Evolutionary conservation across 495 filamentous ascomycete genomes (phyloP).

Genomic region (Aspergillus biplanus): DNA sequence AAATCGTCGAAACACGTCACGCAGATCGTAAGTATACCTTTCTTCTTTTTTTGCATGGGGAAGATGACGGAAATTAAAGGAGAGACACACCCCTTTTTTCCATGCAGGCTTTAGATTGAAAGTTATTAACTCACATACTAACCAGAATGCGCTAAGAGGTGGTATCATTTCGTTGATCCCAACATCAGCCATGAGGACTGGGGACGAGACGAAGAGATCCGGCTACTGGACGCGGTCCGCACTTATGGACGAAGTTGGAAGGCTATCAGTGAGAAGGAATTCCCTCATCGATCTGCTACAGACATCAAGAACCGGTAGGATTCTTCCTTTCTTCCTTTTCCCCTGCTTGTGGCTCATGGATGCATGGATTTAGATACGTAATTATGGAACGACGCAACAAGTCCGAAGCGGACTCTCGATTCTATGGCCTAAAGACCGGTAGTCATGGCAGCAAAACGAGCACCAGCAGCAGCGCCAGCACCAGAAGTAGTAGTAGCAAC

Average conservation of each 20-base stretch:
- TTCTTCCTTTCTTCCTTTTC: not conserved
- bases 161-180: slow-evolving; percentile 29
- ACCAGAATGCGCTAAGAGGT: slow-evolving; percentile 33
- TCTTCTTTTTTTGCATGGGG: too few species aligned
- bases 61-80: not conserved
- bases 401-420: not conserved
- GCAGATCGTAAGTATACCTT: slow-evolving; percentile 25
- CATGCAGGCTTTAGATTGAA: not conserved
- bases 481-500: not conserved
- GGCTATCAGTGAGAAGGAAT: slow-evolving; percentile 19
- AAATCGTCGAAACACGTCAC: slow-evolving; percentile 29
- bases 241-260: slow-evolving; percentile 23
- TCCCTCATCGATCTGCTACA: slow-evolving; percentile 24
- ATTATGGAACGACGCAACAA: not conserved
- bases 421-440: not conserved
- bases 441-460: not conserved
- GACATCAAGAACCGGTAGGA: slow-evolving; percentile 29
- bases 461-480: not conserved
- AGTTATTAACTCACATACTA: too few species aligned
- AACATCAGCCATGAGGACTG: slow-evolving; percentile 27
- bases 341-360: too few species aligned
- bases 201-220: slow-evolving; percentile 24
- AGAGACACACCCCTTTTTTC: not conserved
- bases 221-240: slow-evolving; percentile 18
- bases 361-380: not conserved